A percentile compares a stretch with the other conserved stretches of the same genome.
These are phyloP conservation scores for Vigna hirtella DNA, from an alignment of 306 rosid species.

Conservation along the genomic window DNA sequence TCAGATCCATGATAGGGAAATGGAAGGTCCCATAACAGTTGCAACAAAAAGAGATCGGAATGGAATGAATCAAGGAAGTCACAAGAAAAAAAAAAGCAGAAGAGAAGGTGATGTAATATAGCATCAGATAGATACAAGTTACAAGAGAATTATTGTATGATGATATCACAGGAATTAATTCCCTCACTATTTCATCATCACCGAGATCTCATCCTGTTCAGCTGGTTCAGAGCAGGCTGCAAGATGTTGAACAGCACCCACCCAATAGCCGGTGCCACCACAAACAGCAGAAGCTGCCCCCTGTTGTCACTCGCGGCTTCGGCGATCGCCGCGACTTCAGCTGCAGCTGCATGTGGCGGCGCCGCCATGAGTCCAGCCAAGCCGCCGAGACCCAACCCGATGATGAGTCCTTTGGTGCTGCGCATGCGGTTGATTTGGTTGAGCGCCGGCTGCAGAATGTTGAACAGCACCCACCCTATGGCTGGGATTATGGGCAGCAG, in stretches of 20 bases:
- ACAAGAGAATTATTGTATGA: slow-evolving; percentile 36
- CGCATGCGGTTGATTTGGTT: slow-evolving; percentile 86
- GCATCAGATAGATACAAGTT: slow-evolving; percentile 45
- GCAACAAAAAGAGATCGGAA: not conserved
- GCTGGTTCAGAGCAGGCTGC: slow-evolving; percentile 93
- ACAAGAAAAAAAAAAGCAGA: too few relatives aligned
- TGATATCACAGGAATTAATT: slow-evolving; percentile 1
- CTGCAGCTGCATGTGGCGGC: slow-evolving; percentile 66
- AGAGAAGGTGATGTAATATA: not conserved
- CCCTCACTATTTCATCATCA: slow-evolving; percentile 14
- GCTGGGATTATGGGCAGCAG: slow-evolving; percentile 82
- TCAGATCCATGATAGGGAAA: not conserved
- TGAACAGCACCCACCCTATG: slow-evolving; percentile 88
- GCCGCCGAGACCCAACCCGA: slow-evolving; percentile 69
- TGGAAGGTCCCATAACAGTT: not conserved
- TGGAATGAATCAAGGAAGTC: not conserved
- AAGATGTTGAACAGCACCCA: slow-evolving; percentile 90
- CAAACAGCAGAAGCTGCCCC: slow-evolving; percentile 80
- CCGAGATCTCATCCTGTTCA: slow-evolving; percentile 84
- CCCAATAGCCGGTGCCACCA: slow-evolving; percentile 77
- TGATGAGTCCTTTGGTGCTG: slow-evolving; percentile 61
- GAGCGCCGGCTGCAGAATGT: slow-evolving; percentile 91
- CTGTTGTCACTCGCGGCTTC: slow-evolving; percentile 66
- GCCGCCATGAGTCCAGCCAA: slow-evolving; percentile 55
- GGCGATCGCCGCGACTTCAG: slow-evolving; percentile 59